Conservation (phyloP, 2,329 filamentous ascomycete species). For the Elsinoe necatrix region DNA sequence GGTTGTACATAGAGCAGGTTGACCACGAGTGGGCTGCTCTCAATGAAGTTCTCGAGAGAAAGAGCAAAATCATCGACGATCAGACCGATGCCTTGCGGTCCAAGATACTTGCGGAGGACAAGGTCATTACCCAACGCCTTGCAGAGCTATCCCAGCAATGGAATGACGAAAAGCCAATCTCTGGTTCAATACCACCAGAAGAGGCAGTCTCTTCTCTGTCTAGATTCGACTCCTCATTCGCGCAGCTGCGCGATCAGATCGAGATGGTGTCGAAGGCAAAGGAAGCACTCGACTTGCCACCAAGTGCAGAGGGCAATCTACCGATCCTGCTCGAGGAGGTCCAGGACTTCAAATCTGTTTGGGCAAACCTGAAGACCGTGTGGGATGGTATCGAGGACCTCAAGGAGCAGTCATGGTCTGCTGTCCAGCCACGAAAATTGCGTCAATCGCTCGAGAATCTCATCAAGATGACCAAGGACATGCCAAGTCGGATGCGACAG, state of each 20-base stretch:
- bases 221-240: slow-evolving; percentile 77
- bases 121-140: slow-evolving; percentile 82
- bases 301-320: slow-evolving; percentile 70
- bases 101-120: slow-evolving; percentile 91
- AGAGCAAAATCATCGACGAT: slow-evolving; percentile 91
- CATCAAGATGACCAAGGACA: slow-evolving; percentile 97
- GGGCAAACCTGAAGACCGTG: slow-evolving; percentile 89
- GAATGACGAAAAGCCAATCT: slow-evolving; percentile 95
- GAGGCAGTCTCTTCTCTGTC: slow-evolving; percentile 75
- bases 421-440: slow-evolving; percentile 88
- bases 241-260: slow-evolving; percentile 74
- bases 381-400: slow-evolving; percentile 96
- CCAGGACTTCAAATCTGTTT: slow-evolving; percentile 97
- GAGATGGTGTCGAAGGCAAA: slow-evolving; percentile 95
- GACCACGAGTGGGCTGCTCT: slow-evolving; percentile 92
- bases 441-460: slow-evolving; percentile 80
- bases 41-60: slow-evolving; percentile 83
- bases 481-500: slow-evolving; percentile 97
- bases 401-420: slow-evolving; percentile 86
- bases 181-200: slow-evolving; percentile 83
- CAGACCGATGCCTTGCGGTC: slow-evolving; percentile 91
- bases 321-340: slow-evolving; percentile 87
- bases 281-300: slow-evolving; percentile 84
- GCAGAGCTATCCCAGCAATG: slow-evolving; percentile 75
- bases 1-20: slow-evolving; percentile 92